phyloP scores from a whole-genome alignment of 2,329 filamentous ascomycete genomes.

The Clonostachys sp. region DNA sequence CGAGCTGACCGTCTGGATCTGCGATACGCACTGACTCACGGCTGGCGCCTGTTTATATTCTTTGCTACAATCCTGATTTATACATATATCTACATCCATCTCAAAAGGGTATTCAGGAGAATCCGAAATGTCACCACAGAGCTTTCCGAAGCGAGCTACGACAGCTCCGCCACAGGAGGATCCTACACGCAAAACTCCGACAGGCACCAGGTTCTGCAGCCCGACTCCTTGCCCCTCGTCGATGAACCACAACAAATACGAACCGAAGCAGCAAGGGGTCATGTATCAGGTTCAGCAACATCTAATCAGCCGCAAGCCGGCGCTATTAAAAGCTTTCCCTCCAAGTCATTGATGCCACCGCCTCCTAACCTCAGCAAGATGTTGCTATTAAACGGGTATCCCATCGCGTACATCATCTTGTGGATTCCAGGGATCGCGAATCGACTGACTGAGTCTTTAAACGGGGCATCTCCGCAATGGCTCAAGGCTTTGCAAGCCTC shows the following conservation, averaged over 20 bases:
- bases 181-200: no score
- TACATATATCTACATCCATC: constrained; percentile 24
- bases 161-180: no score
- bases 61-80: constrained; percentile 29
- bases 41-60: constrained; percentile 35
- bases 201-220: no score
- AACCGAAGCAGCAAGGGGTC: no score
- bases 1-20: constrained; percentile 19
- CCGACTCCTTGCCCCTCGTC: no score
- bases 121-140: not conserved
- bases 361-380: constrained; percentile 17
- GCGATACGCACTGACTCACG: constrained; percentile 35
- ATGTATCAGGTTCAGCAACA: no score
- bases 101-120: constrained; percentile 4
- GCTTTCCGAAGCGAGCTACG: no score
- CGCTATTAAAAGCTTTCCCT: no score
- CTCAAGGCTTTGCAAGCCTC: constrained; percentile 22
- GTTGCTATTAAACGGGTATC: constrained; percentile 28
- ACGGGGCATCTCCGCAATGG: constrained; percentile 10
- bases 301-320: no score
- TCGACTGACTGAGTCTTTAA: constrained; percentile 16
- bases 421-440: constrained; percentile 30
- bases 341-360: not conserved
- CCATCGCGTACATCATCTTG: constrained; percentile 26
- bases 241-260: no score